Conservation (phyloP, 2,329 filamentous ascomycete genomes). For the Ceratocystis destructans region DNA sequence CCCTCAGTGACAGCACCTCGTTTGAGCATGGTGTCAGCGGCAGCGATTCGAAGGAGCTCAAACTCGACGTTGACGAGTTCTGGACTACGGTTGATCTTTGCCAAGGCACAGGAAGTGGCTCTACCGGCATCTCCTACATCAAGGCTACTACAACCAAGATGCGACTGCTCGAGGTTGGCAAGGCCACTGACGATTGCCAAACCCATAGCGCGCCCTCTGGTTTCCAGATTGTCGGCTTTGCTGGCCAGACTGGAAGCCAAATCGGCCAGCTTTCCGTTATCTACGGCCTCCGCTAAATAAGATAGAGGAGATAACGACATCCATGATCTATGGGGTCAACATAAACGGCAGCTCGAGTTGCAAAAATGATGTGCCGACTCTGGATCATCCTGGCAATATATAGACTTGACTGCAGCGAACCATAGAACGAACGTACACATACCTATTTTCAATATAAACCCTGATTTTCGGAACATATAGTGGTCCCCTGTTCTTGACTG, state of each 20-base stretch:
- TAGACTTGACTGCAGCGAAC: too few species aligned
- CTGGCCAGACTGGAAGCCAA: conserved; percentile 41
- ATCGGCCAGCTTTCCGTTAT: conserved; percentile 40
- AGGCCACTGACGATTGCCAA: conserved; percentile 33
- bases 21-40: conserved; percentile 42
- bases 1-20: conserved; percentile 34
- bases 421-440: too few species aligned
- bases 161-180: conserved; percentile 33
- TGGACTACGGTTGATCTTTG: conserved; percentile 38
- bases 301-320: too few species aligned
- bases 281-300: conserved; percentile 30
- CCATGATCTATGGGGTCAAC: too few species aligned
- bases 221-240: conserved; percentile 40
- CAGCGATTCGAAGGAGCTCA: conserved; percentile 32
- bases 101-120: conserved; percentile 32
- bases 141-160: conserved; percentile 38
- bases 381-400: neutral
- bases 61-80: conserved; percentile 33
- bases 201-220: conserved; percentile 34
- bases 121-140: conserved; percentile 43
- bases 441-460: too few species aligned
- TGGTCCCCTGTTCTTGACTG: too few species aligned
- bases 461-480: too few species aligned
- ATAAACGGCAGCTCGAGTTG: too few species aligned
- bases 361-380: neutral